Evolutionary conservation across 2,329 filamentous ascomycete genomes (phyloP).

Genomic region (Achaetomium macrosporum): DNA sequence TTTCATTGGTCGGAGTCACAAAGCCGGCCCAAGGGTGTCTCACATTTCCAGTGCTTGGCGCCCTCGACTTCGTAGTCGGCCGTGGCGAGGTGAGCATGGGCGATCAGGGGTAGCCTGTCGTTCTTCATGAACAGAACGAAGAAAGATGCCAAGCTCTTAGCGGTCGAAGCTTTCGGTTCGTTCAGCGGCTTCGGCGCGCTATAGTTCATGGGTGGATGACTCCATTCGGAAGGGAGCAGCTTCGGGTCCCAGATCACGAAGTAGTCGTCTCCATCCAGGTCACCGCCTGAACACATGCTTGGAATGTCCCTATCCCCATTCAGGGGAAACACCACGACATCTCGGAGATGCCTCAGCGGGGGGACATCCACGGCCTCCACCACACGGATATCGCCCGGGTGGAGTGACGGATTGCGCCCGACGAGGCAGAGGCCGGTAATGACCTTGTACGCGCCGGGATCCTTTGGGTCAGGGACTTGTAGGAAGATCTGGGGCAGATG

Average conservation of each 20-base stretch:
- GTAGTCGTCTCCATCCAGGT: constrained; percentile 94
- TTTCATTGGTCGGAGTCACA: not conserved
- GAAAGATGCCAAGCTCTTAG: constrained; percentile 72
- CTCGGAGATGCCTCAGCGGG: constrained; percentile 66
- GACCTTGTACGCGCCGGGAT: constrained; percentile 52
- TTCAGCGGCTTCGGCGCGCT: constrained; percentile 49
- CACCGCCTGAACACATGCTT: constrained; percentile 93
- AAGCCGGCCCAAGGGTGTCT: not conserved
- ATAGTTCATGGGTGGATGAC: constrained; percentile 74
- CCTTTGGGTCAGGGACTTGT: constrained; percentile 60
- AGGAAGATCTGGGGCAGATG: constrained; percentile 81
- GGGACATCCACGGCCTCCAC: constrained; percentile 76
- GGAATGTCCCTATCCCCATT: constrained; percentile 78
- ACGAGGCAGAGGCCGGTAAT: constrained; percentile 75
- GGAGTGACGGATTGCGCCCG: constrained; percentile 87
- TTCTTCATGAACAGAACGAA: constrained; percentile 94
- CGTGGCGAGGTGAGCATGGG: constrained; percentile 71
- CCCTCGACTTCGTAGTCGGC: constrained; percentile 60
- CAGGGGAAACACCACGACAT: constrained; percentile 83
- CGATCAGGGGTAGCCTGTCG: constrained; percentile 73
- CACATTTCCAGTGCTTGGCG: constrained; percentile 62
- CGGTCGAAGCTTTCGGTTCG: constrained; percentile 57
- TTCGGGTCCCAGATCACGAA: constrained; percentile 84
- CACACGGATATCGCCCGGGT: constrained; percentile 85
- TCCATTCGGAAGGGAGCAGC: constrained; percentile 60